These are phyloP conservation scores for Corymbia calophylla DNA, from an alignment of 441 rosid genomes.

Conservation along the genomic window DNA sequence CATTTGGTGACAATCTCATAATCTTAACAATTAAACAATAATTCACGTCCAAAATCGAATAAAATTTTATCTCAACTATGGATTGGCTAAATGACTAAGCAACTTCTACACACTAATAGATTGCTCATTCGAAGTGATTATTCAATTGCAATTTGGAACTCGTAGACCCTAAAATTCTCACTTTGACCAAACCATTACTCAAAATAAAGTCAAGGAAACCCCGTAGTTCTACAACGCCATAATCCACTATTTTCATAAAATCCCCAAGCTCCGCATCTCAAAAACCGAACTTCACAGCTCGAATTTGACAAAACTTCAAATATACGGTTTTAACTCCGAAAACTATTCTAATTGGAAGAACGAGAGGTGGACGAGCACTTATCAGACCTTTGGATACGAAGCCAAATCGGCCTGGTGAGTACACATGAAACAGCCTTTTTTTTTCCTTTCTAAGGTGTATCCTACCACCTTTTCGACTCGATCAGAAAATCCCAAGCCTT, in stretches of 20 bases:
- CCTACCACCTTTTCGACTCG: not conserved
- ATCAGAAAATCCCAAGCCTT: not conserved
- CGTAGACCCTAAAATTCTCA: fast-evolving
- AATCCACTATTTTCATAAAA: not conserved
- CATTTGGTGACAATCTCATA: fast-evolving
- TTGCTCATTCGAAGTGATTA: not conserved
- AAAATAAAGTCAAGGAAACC: not conserved
- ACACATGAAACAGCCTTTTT: no score
- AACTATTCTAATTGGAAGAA: not conserved
- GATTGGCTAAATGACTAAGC: not conserved
- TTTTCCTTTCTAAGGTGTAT: not conserved
- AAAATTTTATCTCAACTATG: no score
- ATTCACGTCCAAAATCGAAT: not conserved
- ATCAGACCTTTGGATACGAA: not conserved
- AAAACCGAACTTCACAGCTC: fast-evolving
- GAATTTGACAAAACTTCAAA: not conserved
- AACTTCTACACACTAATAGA: not conserved
- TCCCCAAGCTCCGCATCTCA: no score
- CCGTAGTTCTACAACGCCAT: not conserved
- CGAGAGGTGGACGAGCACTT: not conserved
- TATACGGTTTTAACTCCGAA: not conserved
- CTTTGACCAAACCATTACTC: not conserved
- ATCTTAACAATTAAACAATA: not conserved
- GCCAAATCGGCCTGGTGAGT: not conserved
- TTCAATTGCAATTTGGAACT: not conserved